Evolutionary conservation across 2,329 filamentous ascomycete genomes (phyloP).

Genomic region (Pseudodiploospora longispora): DNA sequence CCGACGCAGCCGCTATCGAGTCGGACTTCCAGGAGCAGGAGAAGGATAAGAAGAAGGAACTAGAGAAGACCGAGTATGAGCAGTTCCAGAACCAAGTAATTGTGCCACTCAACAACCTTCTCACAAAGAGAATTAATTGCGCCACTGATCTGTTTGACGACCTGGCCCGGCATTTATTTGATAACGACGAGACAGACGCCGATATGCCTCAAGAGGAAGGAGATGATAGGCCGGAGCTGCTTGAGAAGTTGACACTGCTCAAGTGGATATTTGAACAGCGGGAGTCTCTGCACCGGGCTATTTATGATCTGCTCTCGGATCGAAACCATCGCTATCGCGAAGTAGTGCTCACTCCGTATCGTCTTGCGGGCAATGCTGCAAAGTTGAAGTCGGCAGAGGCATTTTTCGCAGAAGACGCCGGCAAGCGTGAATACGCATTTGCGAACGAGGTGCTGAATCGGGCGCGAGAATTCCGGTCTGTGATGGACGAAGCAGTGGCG

Average conservation of each 20-base stretch:
- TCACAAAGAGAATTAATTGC: constrained; percentile 65
- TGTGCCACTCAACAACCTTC: constrained; percentile 71
- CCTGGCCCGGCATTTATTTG: constrained; percentile 63
- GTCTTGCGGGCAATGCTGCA: constrained; percentile 62
- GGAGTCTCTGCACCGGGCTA: constrained; percentile 76
- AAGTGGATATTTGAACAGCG: constrained; percentile 97
- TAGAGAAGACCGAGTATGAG: constrained; percentile 74
- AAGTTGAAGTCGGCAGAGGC: constrained; percentile 71
- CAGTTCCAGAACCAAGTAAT: constrained; percentile 75
- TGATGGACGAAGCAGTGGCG: constrained; percentile 77
- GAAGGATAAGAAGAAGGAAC: constrained; percentile 59
- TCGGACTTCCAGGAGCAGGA: constrained; percentile 66
- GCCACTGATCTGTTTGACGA: constrained; percentile 73
- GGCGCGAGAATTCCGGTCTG: constrained; percentile 65
- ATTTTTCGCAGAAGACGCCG: constrained; percentile 76
- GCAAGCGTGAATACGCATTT: constrained; percentile 62
- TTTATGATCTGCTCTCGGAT: constrained; percentile 77
- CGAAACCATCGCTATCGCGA: constrained; percentile 81
- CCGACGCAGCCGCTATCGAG: constrained; percentile 75
- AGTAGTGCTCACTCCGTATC: constrained; percentile 76
- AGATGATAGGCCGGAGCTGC: constrained; percentile 84
- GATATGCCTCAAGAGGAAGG: constrained; percentile 91
- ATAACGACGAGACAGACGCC: constrained; percentile 54
- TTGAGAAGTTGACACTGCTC: constrained; percentile 88
- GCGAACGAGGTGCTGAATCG: constrained; percentile 66